phyloP scores from a whole-genome alignment of 169 alveolate species.

The Plasmodium malariae region DNA sequence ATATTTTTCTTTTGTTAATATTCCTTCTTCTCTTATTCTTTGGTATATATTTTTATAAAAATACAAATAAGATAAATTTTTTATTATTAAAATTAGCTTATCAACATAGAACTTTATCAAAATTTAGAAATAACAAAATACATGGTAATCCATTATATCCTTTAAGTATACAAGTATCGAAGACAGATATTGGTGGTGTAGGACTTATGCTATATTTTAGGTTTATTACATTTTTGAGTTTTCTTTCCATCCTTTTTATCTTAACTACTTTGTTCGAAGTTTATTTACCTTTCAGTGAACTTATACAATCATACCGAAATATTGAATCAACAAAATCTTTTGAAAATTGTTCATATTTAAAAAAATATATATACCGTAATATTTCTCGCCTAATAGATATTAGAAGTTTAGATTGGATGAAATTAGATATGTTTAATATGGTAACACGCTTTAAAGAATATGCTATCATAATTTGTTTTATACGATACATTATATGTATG shows the following conservation, averaged over 20 bases:
- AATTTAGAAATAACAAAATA: slow-evolving; percentile 20
- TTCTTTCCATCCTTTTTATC: slow-evolving; percentile 13
- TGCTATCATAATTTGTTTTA: slow-evolving; percentile 3
- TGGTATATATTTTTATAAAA: slow-evolving; percentile 29
- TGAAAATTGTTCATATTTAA: slow-evolving; percentile 43
- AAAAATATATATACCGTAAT: slow-evolving; percentile 23
- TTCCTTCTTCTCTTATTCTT: slow-evolving; percentile 16
- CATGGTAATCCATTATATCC: slow-evolving; percentile 48
- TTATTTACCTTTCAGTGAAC: slow-evolving; percentile 20
- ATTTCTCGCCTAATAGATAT: slow-evolving; percentile 28
- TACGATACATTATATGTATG: slow-evolving; percentile 37
- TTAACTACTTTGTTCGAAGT: slow-evolving; percentile 9
- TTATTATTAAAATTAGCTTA: slow-evolving; percentile 33
- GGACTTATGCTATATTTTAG: slow-evolving; percentile 82
- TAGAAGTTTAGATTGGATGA: slow-evolving; percentile 39
- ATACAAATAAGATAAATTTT: slow-evolving; percentile 35
- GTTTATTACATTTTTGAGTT: slow-evolving; percentile 23
- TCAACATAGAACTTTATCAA: slow-evolving; percentile 67
- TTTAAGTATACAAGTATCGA: slow-evolving; percentile 24
- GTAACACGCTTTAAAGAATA: slow-evolving; percentile 1
- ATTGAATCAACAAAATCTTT: slow-evolving; percentile 34
- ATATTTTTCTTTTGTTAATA: slow-evolving; percentile 36
- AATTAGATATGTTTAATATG: slow-evolving; percentile 33
- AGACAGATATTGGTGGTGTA: slow-evolving; percentile 79
- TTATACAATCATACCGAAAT: slow-evolving; percentile 40